Percentiles rank a stretch among this genome's conserved stretches.
Evolutionary conservation across 2,329 filamentous ascomycete genomes (phyloP).

Genomic region (Orbilia brochopaga): DNA sequence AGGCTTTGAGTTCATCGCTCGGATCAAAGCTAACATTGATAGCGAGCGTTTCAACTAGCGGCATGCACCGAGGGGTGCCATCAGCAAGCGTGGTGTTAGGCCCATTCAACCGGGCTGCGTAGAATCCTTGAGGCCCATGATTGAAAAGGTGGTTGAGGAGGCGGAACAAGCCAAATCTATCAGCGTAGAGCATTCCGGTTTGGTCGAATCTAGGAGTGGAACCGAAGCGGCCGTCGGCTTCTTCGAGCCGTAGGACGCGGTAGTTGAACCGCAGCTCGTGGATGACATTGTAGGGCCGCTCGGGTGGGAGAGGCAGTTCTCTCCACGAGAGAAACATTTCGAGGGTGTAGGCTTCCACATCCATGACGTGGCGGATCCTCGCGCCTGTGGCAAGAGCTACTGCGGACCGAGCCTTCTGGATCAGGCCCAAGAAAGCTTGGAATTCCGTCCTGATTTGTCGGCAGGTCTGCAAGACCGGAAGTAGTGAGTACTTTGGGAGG

Average conservation of each 20-base stretch:
- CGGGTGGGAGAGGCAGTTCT: conserved; percentile 14
- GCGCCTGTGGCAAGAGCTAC: not conserved
- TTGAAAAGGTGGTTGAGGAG: conserved; percentile 17
- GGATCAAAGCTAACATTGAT: conserved; percentile 7
- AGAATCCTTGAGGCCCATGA: conserved; percentile 27
- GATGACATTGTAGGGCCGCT: conserved; percentile 19
- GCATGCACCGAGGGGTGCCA: not conserved
- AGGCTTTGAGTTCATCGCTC: too few relatives aligned
- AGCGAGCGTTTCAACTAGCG: conserved; percentile 10
- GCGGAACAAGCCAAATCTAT: not conserved
- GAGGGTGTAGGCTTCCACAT: conserved; percentile 1
- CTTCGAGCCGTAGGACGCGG: not conserved
- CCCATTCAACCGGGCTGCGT: not conserved
- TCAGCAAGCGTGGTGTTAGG: not conserved
- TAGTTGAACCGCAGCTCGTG: conserved; percentile 23
- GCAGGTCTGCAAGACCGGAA: conserved; percentile 24
- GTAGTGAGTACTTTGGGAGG: conserved; percentile 6
- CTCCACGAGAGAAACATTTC: conserved; percentile 14
- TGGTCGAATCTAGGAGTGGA: too few relatives aligned
- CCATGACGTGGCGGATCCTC: not conserved
- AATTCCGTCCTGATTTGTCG: conserved; percentile 15
- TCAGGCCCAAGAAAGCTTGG: conserved; percentile 1
- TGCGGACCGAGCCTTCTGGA: not conserved
- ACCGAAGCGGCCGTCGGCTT: too few relatives aligned
- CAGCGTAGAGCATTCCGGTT: not conserved